Conservation (phyloP, 805 yeast species). For the Yamadazyma endophytica region DNA sequence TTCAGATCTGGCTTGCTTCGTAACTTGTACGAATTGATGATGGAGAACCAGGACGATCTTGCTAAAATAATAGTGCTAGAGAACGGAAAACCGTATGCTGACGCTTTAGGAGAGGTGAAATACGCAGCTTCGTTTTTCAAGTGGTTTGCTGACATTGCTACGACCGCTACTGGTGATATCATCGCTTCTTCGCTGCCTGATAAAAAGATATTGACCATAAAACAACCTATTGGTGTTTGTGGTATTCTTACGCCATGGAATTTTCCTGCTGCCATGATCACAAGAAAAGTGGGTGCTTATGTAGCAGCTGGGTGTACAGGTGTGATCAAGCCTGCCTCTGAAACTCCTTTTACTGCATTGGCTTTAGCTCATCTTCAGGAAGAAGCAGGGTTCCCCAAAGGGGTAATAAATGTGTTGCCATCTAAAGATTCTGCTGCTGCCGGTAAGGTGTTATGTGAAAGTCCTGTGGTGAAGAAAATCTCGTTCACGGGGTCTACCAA, state of each 20-base stretch:
- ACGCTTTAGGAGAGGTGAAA: slow-evolving; percentile 66
- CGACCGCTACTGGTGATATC: slow-evolving; percentile 63
- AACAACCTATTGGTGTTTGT: slow-evolving; percentile 80
- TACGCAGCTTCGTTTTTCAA: slow-evolving; percentile 76
- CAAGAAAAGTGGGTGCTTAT: slow-evolving; percentile 72
- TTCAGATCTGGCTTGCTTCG: slow-evolving; percentile 51
- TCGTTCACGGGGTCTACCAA: slow-evolving; percentile 64
- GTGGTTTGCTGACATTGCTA: slow-evolving; percentile 87
- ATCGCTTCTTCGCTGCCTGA: slow-evolving; percentile 50
- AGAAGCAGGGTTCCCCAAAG: slow-evolving; percentile 69
- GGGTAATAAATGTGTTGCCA: slow-evolving; percentile 62
- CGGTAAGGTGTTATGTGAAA: slow-evolving; percentile 51
- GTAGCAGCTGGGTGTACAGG: slow-evolving; percentile 77
- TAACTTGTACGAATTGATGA: slow-evolving; percentile 50
- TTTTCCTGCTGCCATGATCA: slow-evolving; percentile 76
- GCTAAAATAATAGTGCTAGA: slow-evolving; percentile 63
- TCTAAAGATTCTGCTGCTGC: slow-evolving; percentile 42
- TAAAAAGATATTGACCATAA: slow-evolving; percentile 51
- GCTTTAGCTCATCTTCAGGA: slow-evolving; percentile 59
- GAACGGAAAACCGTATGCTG: slow-evolving; percentile 70
- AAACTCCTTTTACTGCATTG: slow-evolving; percentile 70
- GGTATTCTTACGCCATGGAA: slow-evolving; percentile 84
- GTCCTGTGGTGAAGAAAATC: slow-evolving; percentile 45
- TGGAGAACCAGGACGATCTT: slow-evolving; percentile 58
- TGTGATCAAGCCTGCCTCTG: slow-evolving; percentile 73